Evolutionary conservation across 202 grass and related monocot genomes (phyloP), one percentile per base, ranked within the genome.

Genomic region (Setaria viridis): DNA sequence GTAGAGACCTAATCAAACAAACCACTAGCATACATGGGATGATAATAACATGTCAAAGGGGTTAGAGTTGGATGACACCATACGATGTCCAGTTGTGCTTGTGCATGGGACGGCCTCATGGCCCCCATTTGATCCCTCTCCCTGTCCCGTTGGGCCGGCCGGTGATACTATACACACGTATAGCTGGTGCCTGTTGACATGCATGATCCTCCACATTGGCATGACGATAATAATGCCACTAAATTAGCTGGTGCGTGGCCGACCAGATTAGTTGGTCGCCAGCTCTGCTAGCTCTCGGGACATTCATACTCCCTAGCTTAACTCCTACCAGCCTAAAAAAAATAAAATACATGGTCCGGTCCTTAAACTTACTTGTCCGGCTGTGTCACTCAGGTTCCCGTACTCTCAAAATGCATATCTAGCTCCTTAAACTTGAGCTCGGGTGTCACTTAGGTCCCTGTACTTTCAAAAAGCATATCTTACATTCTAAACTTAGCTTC

Each of bases 191-290:
- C 43, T 66, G 33, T 78, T 70, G 83, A 51, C 54, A 72, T 25
- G 25, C 21, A 57, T 79, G 20, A 43, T 54, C 7, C 62, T 54
- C 54, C 62, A 34, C 68, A 13, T 33, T 51, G 46, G 15, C 11
- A 4, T 15, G 55, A 41, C 55, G 32, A 6, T 5, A 5, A 69
- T 42, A 65, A 21, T 47, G 67, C 14, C 35, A 48, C 33, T 64
- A 64, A 9, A 74, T 57, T 80, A 80, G 6, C 21, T 21, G 17
- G 15, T 35, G 37, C 9, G 72, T 75, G 77, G 69, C 85, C 85
- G 85, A 87, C 85, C 77, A 81, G 77, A 81, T 48, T 83, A 63
- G 79, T 83, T 82, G 86, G 47, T 51, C 37, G 53, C 53, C 72
- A 82, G 67, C 80, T 21, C 54, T n/a, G 14, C 4, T 5, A 41